A percentile compares a stretch with the other conserved stretches of the same genome.
phyloP scores from a whole-genome alignment of 1,139 yeast genomes.

The Yamadazyma dushanensis region DNA sequence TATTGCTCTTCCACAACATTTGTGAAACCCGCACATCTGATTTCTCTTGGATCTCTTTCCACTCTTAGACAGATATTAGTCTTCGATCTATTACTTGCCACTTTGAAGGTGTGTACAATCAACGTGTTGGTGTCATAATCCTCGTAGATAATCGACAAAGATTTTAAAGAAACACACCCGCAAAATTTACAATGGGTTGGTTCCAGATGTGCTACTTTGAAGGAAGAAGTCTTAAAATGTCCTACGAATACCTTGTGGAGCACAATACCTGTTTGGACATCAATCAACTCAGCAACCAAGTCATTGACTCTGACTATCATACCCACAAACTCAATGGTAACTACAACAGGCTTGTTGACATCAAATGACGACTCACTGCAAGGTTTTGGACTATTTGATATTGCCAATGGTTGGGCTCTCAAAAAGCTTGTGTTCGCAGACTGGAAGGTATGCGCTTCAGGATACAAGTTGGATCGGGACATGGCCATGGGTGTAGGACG shows the following conservation, averaged over 20 bases:
- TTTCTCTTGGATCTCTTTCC: conserved; percentile 90
- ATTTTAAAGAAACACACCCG: conserved; percentile 79
- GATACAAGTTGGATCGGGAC: conserved; percentile 11
- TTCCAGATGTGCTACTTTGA: conserved; percentile 74
- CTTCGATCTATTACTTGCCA: conserved; percentile 69
- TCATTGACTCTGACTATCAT: conserved; percentile 62
- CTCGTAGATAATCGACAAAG: conserved; percentile 71
- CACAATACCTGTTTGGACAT: conserved; percentile 74
- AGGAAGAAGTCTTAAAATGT: conserved; percentile 57
- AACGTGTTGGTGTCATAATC: conserved; percentile 57
- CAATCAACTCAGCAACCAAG: conserved; percentile 62
- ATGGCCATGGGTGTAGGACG: conserved; percentile 4
- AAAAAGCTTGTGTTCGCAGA: not conserved
- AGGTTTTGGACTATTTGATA: not conserved
- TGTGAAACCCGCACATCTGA: conserved; percentile 82
- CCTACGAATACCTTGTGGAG: conserved; percentile 58
- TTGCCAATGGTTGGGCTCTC: not conserved
- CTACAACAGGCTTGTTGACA: conserved; percentile 16
- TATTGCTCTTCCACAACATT: conserved; percentile 70
- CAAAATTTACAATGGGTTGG: conserved; percentile 90
- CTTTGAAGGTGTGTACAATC: conserved; percentile 70
- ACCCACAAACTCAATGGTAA: conserved; percentile 51
- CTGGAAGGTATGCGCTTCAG: conserved; percentile 1
- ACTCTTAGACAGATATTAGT: conserved; percentile 82
- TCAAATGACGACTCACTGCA: conserved; percentile 6